These are phyloP conservation scores for Phanerodontia chrysosporium DNA, from an alignment of 768 basidiomycete species.

Conservation along the genomic window DNA sequence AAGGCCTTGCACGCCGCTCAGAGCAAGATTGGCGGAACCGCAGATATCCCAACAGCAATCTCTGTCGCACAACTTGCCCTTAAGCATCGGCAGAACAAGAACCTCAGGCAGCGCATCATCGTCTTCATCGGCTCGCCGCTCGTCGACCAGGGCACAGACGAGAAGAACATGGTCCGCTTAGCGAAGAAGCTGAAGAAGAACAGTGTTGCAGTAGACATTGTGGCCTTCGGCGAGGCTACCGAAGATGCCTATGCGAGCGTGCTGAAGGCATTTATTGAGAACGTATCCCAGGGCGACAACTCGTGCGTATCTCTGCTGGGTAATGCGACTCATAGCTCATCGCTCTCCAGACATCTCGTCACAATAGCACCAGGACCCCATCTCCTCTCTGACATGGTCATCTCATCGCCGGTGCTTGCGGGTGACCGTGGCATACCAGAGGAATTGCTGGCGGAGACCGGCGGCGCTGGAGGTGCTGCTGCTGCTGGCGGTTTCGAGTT, in stretches of 20 bases:
- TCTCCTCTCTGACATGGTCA: conserved; percentile 79
- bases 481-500: conserved; percentile 67
- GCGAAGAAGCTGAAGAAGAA: conserved; percentile 99
- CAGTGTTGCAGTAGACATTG: conserved; percentile 91
- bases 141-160: conserved; percentile 63
- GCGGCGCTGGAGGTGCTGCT: conserved; percentile 34
- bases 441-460: conserved; percentile 48
- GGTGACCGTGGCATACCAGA: conserved; percentile 73
- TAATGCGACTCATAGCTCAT: neutral
- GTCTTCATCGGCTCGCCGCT: conserved; percentile 91
- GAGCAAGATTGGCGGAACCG: conserved; percentile 72
- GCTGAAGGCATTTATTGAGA: conserved; percentile 80
- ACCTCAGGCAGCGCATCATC: conserved; percentile 91
- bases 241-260: conserved; percentile 69
- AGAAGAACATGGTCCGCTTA: conserved; percentile 77
- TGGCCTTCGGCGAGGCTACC: conserved; percentile 88
- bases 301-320: conserved; percentile 51
- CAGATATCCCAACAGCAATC: conserved; percentile 87
- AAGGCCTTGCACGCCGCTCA: conserved; percentile 68
- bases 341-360: conserved; percentile 65
- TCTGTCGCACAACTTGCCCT: conserved; percentile 93
- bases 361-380: conserved; percentile 72
- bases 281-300: conserved; percentile 76
- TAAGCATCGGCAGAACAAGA: conserved; percentile 98
- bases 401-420: conserved; percentile 78